Conservation (phyloP, 106 monocot genomes). For the Ottelia alismoides region DNA sequence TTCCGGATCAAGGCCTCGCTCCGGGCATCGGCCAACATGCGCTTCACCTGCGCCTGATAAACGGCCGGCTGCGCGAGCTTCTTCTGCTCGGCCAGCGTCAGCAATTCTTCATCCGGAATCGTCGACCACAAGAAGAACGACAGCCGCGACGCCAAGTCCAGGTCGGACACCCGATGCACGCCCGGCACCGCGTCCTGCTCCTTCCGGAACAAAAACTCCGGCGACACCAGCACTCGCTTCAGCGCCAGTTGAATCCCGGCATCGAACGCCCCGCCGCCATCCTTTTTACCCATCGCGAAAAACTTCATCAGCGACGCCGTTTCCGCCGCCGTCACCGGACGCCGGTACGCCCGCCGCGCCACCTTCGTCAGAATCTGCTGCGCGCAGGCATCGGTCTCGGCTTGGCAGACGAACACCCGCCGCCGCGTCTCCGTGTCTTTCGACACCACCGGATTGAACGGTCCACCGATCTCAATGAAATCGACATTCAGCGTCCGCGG, state of each 20-base stretch:
- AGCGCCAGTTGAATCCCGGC: background rate
- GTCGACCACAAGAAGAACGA: background rate
- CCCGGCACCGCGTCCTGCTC: background rate
- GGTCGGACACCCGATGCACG: background rate
- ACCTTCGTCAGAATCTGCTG: too few relatives aligned
- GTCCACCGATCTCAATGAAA: too few relatives aligned
- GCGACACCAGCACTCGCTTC: background rate
- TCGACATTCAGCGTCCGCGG: too few relatives aligned
- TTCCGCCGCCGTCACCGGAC: too few relatives aligned
- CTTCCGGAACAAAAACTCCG: background rate
- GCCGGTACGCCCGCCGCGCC: too few relatives aligned
- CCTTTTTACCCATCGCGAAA: too few relatives aligned
- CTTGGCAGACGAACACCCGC: too few relatives aligned
- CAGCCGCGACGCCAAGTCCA: background rate
- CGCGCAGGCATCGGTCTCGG: too few relatives aligned
- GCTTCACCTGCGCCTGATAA: background rate
- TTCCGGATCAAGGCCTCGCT: background rate
- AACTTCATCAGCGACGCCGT: too few relatives aligned
- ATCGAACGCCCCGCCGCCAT: too few relatives aligned
- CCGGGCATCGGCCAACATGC: background rate
- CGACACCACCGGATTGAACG: too few relatives aligned
- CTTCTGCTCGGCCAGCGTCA: background rate
- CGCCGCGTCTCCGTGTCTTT: too few relatives aligned
- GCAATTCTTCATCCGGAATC: background rate
- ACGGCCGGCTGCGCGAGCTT: background rate